Conservation (phyloP, 345 rosid species). For the Physaria fendleri region DNA sequence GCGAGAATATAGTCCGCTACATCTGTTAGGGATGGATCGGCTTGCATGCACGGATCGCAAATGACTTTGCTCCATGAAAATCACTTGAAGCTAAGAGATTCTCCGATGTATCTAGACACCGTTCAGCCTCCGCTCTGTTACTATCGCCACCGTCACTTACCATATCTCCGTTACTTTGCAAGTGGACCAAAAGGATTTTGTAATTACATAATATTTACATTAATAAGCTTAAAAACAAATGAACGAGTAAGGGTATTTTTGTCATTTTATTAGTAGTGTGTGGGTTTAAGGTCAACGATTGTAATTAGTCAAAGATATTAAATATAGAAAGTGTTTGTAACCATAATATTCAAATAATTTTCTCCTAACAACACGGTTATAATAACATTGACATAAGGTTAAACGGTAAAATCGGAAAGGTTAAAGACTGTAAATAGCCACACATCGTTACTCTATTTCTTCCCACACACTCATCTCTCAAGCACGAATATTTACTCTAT, state of each 20-base stretch:
- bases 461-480: no score
- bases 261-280: not conserved
- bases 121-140: slow-evolving; percentile 51
- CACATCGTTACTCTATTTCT: slow-evolving; percentile 19
- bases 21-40: slow-evolving; percentile 45
- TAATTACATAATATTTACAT: not conserved
- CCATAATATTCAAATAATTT: not conserved
- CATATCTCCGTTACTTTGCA: slow-evolving; percentile 14
- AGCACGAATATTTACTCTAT: no score
- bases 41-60: slow-evolving; percentile 66
- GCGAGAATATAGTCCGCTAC: slow-evolving; percentile 62
- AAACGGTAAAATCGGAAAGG: slow-evolving; percentile 23
- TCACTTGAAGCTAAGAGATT: slow-evolving; percentile 67
- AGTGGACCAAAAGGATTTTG: not conserved
- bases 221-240: not conserved
- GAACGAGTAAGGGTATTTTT: not conserved
- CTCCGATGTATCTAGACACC: slow-evolving; percentile 63
- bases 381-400: slow-evolving; percentile 11
- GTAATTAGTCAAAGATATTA: no score
- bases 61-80: slow-evolving; percentile 56
- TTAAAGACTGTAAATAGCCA: slow-evolving; percentile 28
- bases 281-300: not conserved
- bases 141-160: slow-evolving; percentile 28
- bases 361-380: slow-evolving; percentile 8
- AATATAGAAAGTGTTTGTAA: not conserved